Evolutionary conservation across 768 basidiomycete genomes (phyloP), one percentile per base, ranked within the genome.

Genomic region (Crassisporium funariophilum): DNA sequence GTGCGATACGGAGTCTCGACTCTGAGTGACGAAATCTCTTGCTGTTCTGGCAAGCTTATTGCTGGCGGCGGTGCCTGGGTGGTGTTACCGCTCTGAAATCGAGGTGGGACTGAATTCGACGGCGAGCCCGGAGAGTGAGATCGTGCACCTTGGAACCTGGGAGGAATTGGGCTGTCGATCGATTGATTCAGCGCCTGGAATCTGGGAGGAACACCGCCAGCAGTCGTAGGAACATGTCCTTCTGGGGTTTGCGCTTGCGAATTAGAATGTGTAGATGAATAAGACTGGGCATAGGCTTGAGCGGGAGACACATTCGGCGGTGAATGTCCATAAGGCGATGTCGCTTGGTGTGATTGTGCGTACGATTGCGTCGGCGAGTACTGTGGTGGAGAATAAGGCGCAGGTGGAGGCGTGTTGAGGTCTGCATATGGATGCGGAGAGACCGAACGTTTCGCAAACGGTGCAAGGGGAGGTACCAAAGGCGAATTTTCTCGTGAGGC

Each of bases 361-460:
- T 56, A 57, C 9, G 56, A 25, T 36, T 64, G 57, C n/a, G 59
- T 45, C 25, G 57, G 42, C 16, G 44, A 41, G 10, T 33, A 41
- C 7, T 19, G 52, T 34, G 50, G 39, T 15, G 37, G 39, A 31
- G 44, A 25, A 41, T 31, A 46, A 34, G 23, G 21, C 16, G 31
- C 33, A 24, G 40, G 40, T 23, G 24, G 37, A 11, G 21, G n/a
- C 11, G 40, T 19, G 48, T 59, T 61, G 7, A 65, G 52, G 6
- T 69, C 67, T 10, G 62, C 58, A 44, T 69, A 68, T 2, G 72
- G 69, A 48, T 66, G 64, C 22, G 75, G 73, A 4, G 75, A 74
- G 2, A 66, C 60, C 1, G 62, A 54, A 13, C 69, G 70, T 33
- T 62, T 59, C n/a, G 69, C 63, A 52, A 70, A 78, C 0, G 72